These are phyloP conservation scores for Cadophora sp. DNA, from an alignment of 2,329 filamentous ascomycete species.

Conservation along the genomic window DNA sequence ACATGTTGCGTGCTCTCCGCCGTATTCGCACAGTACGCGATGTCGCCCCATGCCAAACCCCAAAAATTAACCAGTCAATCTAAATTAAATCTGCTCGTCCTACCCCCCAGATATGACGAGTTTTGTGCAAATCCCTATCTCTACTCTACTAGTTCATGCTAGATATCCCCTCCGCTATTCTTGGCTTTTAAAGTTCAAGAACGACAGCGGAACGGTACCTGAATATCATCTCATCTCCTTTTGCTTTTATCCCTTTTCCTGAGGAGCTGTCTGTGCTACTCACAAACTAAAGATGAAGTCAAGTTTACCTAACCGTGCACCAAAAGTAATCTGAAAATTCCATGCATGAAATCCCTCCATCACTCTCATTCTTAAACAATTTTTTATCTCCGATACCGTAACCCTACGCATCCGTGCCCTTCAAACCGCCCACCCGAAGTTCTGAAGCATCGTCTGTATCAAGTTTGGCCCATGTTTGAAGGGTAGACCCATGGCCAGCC, in stretches of 20 bases:
- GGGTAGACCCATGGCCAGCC: neutral
- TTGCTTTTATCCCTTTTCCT: neutral
- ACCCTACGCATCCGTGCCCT: constrained; percentile 3
- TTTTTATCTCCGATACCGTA: neutral
- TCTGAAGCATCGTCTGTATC: constrained; percentile 12
- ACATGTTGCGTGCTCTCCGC: too few relatives aligned
- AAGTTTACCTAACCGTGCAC: neutral
- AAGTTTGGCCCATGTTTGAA: constrained; percentile 11
- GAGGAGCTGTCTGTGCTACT: too few relatives aligned
- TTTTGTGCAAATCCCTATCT: neutral
- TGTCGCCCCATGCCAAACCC: neutral
- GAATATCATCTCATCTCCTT: neutral
- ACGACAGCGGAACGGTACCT: constrained; percentile 3
- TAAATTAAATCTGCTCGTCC: neutral
- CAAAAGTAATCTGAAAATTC: neutral
- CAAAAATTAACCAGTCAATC: neutral
- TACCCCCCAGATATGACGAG: neutral
- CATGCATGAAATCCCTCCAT: neutral
- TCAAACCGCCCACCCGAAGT: constrained; percentile 6
- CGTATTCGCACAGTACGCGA: neutral
- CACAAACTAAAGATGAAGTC: neutral
- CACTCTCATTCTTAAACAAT: neutral
- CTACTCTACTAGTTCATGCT: neutral
- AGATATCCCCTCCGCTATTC: neutral
- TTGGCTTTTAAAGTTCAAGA: neutral